Percentiles rank a stretch among this genome's conserved stretches.
These are phyloP conservation scores for Taxillus chinensis DNA, from an alignment of 164 flowering plant genomes.

Conservation along the genomic window DNA sequence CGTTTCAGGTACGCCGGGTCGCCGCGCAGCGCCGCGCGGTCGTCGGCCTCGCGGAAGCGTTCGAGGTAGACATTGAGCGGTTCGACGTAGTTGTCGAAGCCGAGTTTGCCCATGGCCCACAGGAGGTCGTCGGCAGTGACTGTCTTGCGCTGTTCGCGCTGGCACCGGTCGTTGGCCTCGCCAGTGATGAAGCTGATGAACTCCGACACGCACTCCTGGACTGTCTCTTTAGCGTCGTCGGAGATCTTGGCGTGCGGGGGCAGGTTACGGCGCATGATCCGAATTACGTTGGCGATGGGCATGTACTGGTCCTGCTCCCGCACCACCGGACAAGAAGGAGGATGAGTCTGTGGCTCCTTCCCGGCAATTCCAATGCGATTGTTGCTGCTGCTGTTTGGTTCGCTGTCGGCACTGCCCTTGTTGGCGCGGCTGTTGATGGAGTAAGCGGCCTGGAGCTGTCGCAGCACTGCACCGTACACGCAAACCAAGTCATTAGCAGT, in stretches of 20 bases:
- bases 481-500: neutral
- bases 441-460: neutral
- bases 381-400: too few species aligned
- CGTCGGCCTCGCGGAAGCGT: constrained; percentile 50
- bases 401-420: neutral
- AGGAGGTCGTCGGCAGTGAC: constrained; percentile 89
- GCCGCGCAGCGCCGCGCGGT: constrained; percentile 4
- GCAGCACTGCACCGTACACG: neutral
- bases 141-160: constrained; percentile 85
- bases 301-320: constrained; percentile 79
- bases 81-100: constrained; percentile 76
- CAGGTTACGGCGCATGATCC: constrained; percentile 73
- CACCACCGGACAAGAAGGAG: constrained; percentile 46
- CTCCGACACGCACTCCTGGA: constrained; percentile 91
- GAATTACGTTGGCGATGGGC: constrained; percentile 77
- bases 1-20: neutral
- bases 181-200: constrained; percentile 85
- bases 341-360: constrained; percentile 2
- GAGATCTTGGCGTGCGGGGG: constrained; percentile 86
- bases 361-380: neutral
- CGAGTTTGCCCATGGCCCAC: constrained; percentile 87
- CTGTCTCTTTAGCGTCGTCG: constrained; percentile 83
- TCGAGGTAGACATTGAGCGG: constrained; percentile 58
- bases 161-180: constrained; percentile 89
- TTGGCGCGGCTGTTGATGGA: neutral